Conservation (phyloP, 805 yeast genomes). For the Metschnikowia borealis region DNA sequence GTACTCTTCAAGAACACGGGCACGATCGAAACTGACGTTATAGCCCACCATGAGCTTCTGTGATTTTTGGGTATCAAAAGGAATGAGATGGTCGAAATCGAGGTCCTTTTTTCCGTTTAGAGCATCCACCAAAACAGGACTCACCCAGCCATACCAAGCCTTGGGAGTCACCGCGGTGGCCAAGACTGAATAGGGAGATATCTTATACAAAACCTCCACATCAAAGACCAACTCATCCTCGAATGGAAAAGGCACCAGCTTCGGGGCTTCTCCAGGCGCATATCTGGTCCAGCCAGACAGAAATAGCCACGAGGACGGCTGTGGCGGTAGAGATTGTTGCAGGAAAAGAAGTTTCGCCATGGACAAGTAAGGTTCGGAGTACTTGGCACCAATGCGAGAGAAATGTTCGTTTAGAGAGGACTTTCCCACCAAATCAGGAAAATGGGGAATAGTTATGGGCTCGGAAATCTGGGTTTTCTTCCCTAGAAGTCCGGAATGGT, state of each 20-base stretch:
- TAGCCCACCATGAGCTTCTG: constrained; percentile 79
- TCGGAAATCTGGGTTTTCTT: constrained; percentile 60
- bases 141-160: constrained; percentile 95
- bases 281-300: constrained; percentile 83
- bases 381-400: constrained; percentile 56
- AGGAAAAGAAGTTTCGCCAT: constrained; percentile 44
- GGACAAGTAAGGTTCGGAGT: constrained; percentile 56
- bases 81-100: constrained; percentile 64
- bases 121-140: constrained; percentile 61
- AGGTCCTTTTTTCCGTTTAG: constrained; percentile 24
- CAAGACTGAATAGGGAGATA: constrained; percentile 68
- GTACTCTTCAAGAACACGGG: constrained; percentile 82
- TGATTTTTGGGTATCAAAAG: constrained; percentile 50
- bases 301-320: constrained; percentile 53
- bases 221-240: constrained; percentile 81
- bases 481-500: constrained; percentile 64
- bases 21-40: constrained; percentile 87
- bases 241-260: constrained; percentile 59
- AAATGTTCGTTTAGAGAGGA: constrained; percentile 82
- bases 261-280: constrained; percentile 49
- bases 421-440: constrained; percentile 73
- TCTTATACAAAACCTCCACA: constrained; percentile 79
- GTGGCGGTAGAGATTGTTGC: constrained; percentile 33
- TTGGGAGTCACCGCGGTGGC: constrained; percentile 72
- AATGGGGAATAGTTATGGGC: constrained; percentile 52